Base-by-base conservation (phyloP, 306 rosid species). In the Sechiopsis laciniata region DNA sequence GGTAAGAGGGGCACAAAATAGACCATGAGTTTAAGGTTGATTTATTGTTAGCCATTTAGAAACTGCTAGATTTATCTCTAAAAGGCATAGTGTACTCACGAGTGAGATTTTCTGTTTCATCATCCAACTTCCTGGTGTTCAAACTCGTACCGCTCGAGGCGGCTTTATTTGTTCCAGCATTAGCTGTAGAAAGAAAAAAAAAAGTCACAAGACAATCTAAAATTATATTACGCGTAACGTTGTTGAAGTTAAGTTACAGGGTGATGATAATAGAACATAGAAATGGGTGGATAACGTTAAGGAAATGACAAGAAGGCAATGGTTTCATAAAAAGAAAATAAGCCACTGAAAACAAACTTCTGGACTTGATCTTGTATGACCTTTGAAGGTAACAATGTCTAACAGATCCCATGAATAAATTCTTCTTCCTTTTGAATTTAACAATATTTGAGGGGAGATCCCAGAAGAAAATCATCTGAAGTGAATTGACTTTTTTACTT, bases 61-160 rank as follows among this genome's bases (percentile, higher is more conserved):
- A 26, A 14, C 11, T 0, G 45, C 46, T 61, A 29, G 1, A 64
- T 48, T 45, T 48, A 24, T 21, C 42, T 13, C 10, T 40, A 64
- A 0, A 37, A 37, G 2, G 71, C 7, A 37, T 40, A 32, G 37
- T 16, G 22, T 17, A 85, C 96, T 86, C 70, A 91, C 97, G 95
- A 71, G 92, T 62, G 59, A 91, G 90, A 72, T 68, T 88, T 79
- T 91, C 97, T 0, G 96, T 86, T 82, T 91, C 96, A 2, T 91
- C 96, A 75, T 91, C 97, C 11, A 91, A 82, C 86, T 88, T 89
- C 89, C 93, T 88, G 20, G 97, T 89, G 79, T 91, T 91, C 80
- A 91, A 70, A 32, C 94, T 74, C 17, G 97, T 91, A 81, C 94
- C 78, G 80, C 96, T 88, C 7, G 91, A 85, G 9, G 97, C 97